Evolutionary conservation across 2,329 filamentous ascomycete genomes (phyloP).

Genomic region (Aspergillus sp.): DNA sequence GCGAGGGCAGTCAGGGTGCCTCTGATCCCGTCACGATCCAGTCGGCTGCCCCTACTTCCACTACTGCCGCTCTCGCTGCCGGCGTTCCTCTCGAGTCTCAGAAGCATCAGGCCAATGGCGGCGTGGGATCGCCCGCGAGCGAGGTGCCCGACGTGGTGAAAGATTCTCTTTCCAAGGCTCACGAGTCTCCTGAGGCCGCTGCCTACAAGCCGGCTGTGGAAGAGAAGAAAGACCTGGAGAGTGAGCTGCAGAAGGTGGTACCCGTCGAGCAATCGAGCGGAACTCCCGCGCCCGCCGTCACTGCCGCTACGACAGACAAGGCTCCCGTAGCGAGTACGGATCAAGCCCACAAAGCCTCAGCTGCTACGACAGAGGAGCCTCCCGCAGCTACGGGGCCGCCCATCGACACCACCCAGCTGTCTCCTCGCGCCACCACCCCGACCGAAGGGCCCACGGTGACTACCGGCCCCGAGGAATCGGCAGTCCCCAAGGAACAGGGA

Average conservation of each 20-base stretch:
- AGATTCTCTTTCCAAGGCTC: slow-evolving; percentile 50
- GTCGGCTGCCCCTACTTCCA: slow-evolving; percentile 51
- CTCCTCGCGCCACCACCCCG: slow-evolving; percentile 16
- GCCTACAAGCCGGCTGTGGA: slow-evolving; percentile 66
- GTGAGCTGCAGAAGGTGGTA: slow-evolving; percentile 64
- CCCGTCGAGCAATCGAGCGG: slow-evolving; percentile 36
- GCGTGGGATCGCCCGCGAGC: slow-evolving; percentile 15
- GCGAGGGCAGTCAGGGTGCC: slow-evolving; percentile 37
- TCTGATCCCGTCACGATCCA: slow-evolving; percentile 54
- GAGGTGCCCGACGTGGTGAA: slow-evolving; percentile 47
- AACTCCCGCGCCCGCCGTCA: slow-evolving; percentile 41
- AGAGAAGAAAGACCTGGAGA: slow-evolving; percentile 73
- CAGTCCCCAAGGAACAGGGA: slow-evolving; percentile 20
- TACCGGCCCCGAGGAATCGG: slow-evolving; percentile 21
- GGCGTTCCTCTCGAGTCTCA: slow-evolving; percentile 44
- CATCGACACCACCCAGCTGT: slow-evolving; percentile 18
- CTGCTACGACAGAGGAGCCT: slow-evolving; percentile 39
- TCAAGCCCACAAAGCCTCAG: slow-evolving; percentile 10
- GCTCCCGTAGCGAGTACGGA: slow-evolving; percentile 31
- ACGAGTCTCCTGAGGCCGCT: slow-evolving; percentile 68
- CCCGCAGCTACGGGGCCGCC: slow-evolving; percentile 27
- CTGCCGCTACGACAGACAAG: slow-evolving; percentile 36
- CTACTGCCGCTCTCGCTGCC: slow-evolving; percentile 47
- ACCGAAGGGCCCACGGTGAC: slow-evolving; percentile 8
- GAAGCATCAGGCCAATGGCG: slow-evolving; percentile 20